Conservation (phyloP, 2,329 filamentous ascomycete genomes). For the Helicocarpus griseus region DNA sequence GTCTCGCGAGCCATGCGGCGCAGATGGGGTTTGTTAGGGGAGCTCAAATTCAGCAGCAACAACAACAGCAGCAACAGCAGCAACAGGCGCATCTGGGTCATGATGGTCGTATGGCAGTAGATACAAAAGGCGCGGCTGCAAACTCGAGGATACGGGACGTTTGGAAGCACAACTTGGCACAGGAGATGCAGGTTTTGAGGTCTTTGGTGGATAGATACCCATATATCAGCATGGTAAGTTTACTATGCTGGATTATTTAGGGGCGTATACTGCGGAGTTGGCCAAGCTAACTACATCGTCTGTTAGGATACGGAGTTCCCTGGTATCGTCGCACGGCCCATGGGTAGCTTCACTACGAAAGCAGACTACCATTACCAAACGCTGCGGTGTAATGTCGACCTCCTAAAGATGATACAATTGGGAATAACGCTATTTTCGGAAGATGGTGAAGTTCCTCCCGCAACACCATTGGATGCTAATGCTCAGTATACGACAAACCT, state of each 20-base stretch:
- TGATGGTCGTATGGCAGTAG: conserved; percentile 45
- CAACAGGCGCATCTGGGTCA: conserved; percentile 31
- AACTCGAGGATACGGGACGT: conserved; percentile 88
- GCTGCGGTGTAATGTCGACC: conserved; percentile 89
- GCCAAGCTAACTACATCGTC: conserved; percentile 13
- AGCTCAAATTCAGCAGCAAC: conserved; percentile 54
- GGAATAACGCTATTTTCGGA: conserved; percentile 89
- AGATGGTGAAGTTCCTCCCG: conserved; percentile 75
- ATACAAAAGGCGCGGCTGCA: conserved; percentile 46
- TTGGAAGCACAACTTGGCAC: conserved; percentile 82
- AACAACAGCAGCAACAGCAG: conserved; percentile 45
- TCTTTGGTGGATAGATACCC: conserved; percentile 82
- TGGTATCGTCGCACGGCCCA: conserved; percentile 90
- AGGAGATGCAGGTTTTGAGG: conserved; percentile 80
- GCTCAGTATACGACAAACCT: conserved; percentile 44
- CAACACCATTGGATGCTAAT: conserved; percentile 49
- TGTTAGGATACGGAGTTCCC: conserved; percentile 90
- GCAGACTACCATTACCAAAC: conserved; percentile 99
- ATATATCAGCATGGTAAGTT: conserved; percentile 89
- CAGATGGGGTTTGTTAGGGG: conserved; percentile 79
- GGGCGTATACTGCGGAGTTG: not conserved
- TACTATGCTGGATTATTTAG: conserved; percentile 9
- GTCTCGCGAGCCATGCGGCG: conserved; percentile 76
- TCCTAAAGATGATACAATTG: conserved; percentile 95
- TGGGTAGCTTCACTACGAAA: conserved; percentile 88